Base-by-base conservation (phyloP, 2,329 filamentous ascomycete species). In the Calonectria hongkongensis region DNA sequence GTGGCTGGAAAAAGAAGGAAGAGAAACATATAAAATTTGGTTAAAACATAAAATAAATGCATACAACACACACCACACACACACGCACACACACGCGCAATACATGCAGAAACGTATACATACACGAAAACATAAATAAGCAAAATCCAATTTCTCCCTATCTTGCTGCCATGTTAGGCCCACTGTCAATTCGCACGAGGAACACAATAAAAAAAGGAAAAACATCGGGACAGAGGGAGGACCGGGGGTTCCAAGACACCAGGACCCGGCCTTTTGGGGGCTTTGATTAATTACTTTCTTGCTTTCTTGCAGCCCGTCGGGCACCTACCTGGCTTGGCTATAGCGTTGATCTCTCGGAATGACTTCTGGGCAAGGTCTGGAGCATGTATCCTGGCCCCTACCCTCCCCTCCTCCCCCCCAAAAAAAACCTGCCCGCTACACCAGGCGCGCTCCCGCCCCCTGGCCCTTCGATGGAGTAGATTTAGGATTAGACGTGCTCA, bases 251-350 rank as follows among this genome's bases (percentile, higher is more conserved):
- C 15, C 54, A 60, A 41, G 54, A 54, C 50, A 33, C 36, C 15
- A 21, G 33, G 41, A 60, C 54, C 54, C n/a, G 50, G 50, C 50
- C 18, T 54, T 54, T 54, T 60, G 54, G 33, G 33, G 33, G 54
- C 54, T 65, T 48, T 65, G 43, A 48, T 48, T 48, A 36, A 50
- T 65, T 65, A 36, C 28, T 50, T 65, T 65, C 45, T 65, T 50
- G 43, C 62, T 48, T 33, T 48, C 62, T 66, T 51, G 28, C 45
- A 21, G 16, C 48, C 45, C 45, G n/a, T 51, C 30, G 63, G 54
- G 54, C 54, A 60, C 54, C 54, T 60, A 60, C 54, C 33, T 60
- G 21, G 33, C 54, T 60, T 60, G 54, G 54, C 54, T 60, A 41
- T 36, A 41, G 36, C 36, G 54, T 60, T 60, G 54, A 60, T 60